Evolutionary conservation across 1,139 yeast species (phyloP), one percentile per base, ranked within the genome.

Genomic region (Scheffersomyces parashehatae): DNA sequence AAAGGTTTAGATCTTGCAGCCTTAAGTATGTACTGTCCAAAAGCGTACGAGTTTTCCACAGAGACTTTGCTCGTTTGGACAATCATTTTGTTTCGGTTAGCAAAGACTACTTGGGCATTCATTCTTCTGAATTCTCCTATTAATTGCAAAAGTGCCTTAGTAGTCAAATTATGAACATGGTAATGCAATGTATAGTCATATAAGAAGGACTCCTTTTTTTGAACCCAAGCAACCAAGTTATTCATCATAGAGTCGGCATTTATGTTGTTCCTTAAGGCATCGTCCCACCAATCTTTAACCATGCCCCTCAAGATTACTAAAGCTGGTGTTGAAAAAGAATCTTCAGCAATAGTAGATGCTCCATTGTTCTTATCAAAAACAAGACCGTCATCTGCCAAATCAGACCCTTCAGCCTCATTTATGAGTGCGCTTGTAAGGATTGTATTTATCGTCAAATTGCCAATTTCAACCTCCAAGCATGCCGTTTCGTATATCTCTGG

Each of bases 231-330:
- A 3, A 89, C 87, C 60, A 93, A 83, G 34, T 83, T 79, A 55
- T 88, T 88, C 55, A 93, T 85, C 79, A 93, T 79, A 1, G 88
- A 71, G 61, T 93, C 99, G 0, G 97, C 97, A 52, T 83, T 83
- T 8, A 72, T 57, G 52, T 86, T 79, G 47, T 82, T 82, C 29
- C 74, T 72, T 44, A 88, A 67, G 0, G 97, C 98, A 58, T 84
- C 88, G 58, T 89, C 95, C 97, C 98, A 93, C 97, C 97, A 89
- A 35, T 77, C 83, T 55, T 85, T 88, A 7, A 95, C 86, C 79
- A 93, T 72, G 3, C 77, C 64, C 58, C 95, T 79, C 47, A 95
- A 73, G 0, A 86, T 85, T 12, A 75, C 64, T 47, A 93, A 70
- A 1, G 97, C 88, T 1, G 88, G 82, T 0, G 83, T 75, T n/a